Evolutionary conservation across 2,329 filamentous ascomycete genomes (phyloP).

Genomic region (Aspergillus aculeatus): DNA sequence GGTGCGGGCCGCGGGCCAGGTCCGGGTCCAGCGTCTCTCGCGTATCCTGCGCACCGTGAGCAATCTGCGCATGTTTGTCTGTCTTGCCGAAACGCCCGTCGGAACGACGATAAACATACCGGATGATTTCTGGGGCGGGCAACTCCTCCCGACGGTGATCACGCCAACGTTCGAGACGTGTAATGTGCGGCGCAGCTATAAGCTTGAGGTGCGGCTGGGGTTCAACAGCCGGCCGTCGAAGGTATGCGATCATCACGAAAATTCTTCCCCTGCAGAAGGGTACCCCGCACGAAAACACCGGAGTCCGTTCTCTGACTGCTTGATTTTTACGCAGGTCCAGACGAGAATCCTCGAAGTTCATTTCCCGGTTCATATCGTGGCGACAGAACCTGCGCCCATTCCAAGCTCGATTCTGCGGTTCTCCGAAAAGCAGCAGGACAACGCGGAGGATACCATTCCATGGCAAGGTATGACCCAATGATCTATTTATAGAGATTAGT

Average conservation of each 20-base stretch:
- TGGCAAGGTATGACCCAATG: too few species aligned
- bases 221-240: conserved; percentile 10
- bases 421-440: not conserved
- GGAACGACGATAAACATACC: too few species aligned
- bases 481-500: too few species aligned
- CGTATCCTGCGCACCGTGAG: conserved; percentile 20
- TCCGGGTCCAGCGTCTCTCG: conserved; percentile 7
- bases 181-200: conserved; percentile 18
- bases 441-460: too few species aligned
- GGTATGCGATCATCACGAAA: not conserved
- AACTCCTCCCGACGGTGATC: conserved; percentile 10
- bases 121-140: not conserved
- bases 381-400: not conserved
- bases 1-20: conserved; percentile 6
- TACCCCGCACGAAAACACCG: too few species aligned
- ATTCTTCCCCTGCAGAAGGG: too few species aligned
- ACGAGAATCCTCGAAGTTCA: conserved; percentile 15
- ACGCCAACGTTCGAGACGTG: conserved; percentile 20
- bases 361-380: conserved; percentile 17
- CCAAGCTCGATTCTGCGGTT: not conserved
- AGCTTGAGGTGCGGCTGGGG: conserved; percentile 15
- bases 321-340: not conserved
- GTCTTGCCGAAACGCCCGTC: not conserved
- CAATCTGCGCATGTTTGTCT: conserved; percentile 7
- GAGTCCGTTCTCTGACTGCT: not conserved